Evolutionary conservation across 176 grass and related monocot species (phyloP).

Genomic region (Secale cereale): DNA sequence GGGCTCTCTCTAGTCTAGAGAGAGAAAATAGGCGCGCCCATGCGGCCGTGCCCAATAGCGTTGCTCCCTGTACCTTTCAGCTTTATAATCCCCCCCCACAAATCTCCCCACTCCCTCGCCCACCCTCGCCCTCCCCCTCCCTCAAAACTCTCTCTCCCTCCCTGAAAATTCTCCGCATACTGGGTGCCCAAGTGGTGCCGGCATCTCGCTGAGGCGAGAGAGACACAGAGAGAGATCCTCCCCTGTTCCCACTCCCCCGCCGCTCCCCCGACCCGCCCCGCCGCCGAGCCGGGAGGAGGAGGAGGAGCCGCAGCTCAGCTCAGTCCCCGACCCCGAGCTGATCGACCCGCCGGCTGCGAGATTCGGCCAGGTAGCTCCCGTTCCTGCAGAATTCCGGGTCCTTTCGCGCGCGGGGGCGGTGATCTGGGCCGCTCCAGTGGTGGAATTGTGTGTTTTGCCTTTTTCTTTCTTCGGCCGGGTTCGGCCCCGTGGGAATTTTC

Average conservation of each 20-base stretch:
- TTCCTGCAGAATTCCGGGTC: constrained; percentile 10
- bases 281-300: constrained; percentile 18
- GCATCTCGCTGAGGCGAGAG: constrained; percentile 31
- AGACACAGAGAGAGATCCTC: not conserved
- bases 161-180: constrained; percentile 27
- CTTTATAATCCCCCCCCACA: constrained; percentile 42
- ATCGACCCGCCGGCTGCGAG: constrained; percentile 20
- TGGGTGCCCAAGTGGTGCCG: constrained; percentile 21
- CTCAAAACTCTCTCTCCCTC: constrained; percentile 33
- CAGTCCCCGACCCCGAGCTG: not conserved
- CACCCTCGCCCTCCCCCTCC: not conserved
- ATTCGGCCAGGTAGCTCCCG: constrained; percentile 35
- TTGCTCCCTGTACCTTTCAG: constrained; percentile 37
- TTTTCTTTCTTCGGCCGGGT: not conserved
- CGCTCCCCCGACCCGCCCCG: not conserved
- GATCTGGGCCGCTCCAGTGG: constrained; percentile 12
- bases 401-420: not conserved
- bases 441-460: constrained; percentile 12
- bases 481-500: constrained; percentile 21
- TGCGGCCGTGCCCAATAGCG: constrained; percentile 44
- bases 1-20: too few species aligned
- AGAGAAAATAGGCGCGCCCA: constrained; percentile 28
- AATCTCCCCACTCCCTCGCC: constrained; percentile 13
- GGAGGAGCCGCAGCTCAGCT: constrained; percentile 18
- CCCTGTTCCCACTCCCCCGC: constrained; percentile 10